Evolutionary conservation across 495 filamentous ascomycete species (phyloP).

Genomic region (Aspergillus cavernicola): DNA sequence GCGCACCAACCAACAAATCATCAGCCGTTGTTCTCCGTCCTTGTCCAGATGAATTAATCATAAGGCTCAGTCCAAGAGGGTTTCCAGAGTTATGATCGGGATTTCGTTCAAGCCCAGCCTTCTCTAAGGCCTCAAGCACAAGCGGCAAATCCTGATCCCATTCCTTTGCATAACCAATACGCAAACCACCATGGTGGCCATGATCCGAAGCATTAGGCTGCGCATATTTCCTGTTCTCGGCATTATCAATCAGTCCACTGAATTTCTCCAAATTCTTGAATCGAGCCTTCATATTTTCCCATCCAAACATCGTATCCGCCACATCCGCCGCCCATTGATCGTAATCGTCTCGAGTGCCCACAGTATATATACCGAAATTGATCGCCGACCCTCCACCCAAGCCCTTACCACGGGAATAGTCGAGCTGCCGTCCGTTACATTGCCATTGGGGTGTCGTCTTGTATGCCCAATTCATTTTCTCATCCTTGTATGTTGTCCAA

Average conservation of each 20-base stretch:
- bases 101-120: constrained; percentile 46
- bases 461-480: constrained; percentile 56
- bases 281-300: constrained; percentile 43
- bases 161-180: constrained; percentile 42
- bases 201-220: constrained; percentile 36
- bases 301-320: constrained; percentile 44
- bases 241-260: constrained; percentile 33
- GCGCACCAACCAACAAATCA: constrained; percentile 42
- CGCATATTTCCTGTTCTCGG: constrained; percentile 34
- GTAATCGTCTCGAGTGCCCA: constrained; percentile 58
- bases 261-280: constrained; percentile 54
- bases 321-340: constrained; percentile 48
- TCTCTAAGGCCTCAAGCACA: constrained; percentile 39
- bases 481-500: constrained; percentile 47
- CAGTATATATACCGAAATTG: constrained; percentile 58
- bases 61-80: constrained; percentile 53
- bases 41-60: constrained; percentile 44
- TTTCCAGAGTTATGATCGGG: constrained; percentile 58
- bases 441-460: constrained; percentile 53
- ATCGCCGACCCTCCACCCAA: constrained; percentile 63
- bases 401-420: constrained; percentile 55
- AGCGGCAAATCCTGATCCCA: constrained; percentile 48
- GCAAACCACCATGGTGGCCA: constrained; percentile 46
- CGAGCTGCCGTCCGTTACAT: constrained; percentile 45
- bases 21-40: constrained; percentile 49